Base-by-base conservation (phyloP, 2,329 filamentous ascomycete genomes). In the Ilyonectria mors-panacis region DNA sequence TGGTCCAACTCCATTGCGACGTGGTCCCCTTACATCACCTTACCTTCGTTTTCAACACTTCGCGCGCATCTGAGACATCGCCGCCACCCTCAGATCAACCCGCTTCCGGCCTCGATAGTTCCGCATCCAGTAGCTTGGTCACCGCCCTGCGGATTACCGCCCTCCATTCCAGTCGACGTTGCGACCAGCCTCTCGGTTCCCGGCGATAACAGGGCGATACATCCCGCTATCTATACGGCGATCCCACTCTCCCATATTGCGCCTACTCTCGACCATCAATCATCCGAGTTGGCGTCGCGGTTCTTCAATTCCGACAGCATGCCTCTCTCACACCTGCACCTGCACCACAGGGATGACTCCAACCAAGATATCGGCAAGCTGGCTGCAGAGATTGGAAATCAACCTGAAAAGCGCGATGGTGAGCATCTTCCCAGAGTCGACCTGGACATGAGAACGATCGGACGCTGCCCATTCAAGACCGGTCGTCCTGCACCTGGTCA, bases 281-380 rank as follows among this genome's bases (percentile, higher is more conserved):
- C 17, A 10, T 37, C 26, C 23, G 9, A 33, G 9, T 42, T 47
- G 33, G 42, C 33, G 23, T 23, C 26, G 45, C 23, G 33, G 35
- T 39, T 42, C 30, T 2, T 23, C 13, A 59, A 30, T 55, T n/a
- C 39, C 50, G 48, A 61, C 69, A 78, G 73, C n/a, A 80, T 80
- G 78, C 74, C 72, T 67, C 60, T 70, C 62, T 69, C 70, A 58
- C 78, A 79, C 60, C 35, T 72, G 53, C 76, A 74, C 62, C 69
- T 75, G 47, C 79, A 78, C 58, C 75, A 67, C 59, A 73, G 71
- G 64, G 72, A 59, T 28, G 70, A 76, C 28, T 68, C 73, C 30
- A 65, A 80, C 28, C 71, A 78, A 54, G 75, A 74, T n/a, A 71
- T 77, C 51, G 76, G 74, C 35, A 72, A 74, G 42, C 71, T 76